These are phyloP conservation scores for Camillea tinctor DNA, from an alignment of 2,329 filamentous ascomycete genomes.

Conservation along the genomic window DNA sequence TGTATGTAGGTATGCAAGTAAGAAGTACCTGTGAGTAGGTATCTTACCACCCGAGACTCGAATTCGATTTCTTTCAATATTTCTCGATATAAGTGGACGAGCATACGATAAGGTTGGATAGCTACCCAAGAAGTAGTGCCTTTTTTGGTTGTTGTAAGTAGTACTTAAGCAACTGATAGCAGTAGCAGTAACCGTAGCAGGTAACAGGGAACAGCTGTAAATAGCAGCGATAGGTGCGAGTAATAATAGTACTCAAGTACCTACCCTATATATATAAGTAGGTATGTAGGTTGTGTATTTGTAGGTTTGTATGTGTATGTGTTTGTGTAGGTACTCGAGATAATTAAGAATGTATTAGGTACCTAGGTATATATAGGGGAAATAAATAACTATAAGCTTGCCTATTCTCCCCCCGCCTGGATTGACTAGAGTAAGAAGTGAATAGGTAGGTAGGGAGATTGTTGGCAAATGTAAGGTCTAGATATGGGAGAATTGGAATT, in stretches of 20 bases:
- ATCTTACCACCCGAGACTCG: background rate
- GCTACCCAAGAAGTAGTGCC: background rate
- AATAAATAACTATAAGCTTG: constrained; percentile 3
- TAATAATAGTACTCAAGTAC: background rate
- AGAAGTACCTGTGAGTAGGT: background rate
- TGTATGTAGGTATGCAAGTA: too few species aligned
- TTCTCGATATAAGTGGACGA: background rate
- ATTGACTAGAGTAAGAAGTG: background rate
- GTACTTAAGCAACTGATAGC: too few species aligned
- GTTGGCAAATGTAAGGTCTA: background rate
- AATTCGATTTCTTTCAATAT: too few species aligned
- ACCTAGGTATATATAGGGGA: background rate
- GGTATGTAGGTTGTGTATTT: too few species aligned
- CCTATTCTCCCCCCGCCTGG: background rate
- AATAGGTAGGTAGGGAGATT: background rate
- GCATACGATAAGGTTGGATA: background rate
- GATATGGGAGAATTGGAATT: background rate
- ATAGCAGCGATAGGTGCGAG: too few species aligned
- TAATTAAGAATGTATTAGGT: too few species aligned
- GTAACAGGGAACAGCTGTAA: too few species aligned
- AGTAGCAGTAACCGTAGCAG: too few species aligned
- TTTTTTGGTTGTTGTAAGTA: too few species aligned
- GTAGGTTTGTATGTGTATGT: too few species aligned
- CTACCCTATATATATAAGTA: too few species aligned
- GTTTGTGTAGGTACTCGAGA: too few species aligned